These are phyloP conservation scores for Ustulina deusta DNA, from an alignment of 2,329 filamentous ascomycete species.

Conservation along the genomic window DNA sequence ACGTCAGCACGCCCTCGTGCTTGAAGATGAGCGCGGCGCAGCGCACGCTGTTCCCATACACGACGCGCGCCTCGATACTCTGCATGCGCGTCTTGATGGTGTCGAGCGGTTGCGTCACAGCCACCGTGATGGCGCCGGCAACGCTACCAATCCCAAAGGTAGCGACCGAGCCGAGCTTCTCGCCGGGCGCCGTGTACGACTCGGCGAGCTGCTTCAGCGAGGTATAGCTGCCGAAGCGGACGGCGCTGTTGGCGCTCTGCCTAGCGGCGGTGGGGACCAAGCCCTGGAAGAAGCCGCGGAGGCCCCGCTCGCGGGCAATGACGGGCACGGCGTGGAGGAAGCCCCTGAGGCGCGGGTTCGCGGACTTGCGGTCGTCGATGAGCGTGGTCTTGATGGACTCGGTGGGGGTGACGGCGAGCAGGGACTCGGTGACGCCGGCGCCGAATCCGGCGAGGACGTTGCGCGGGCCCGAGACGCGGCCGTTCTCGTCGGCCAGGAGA, in stretches of 20 bases:
- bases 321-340: constrained; percentile 91
- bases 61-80: constrained; percentile 82
- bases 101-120: constrained; percentile 80
- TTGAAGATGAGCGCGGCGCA: constrained; percentile 87
- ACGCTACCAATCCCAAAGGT: constrained; percentile 93
- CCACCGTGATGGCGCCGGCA: constrained; percentile 92
- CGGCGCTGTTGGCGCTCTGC: constrained; percentile 94
- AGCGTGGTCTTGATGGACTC: constrained; percentile 99
- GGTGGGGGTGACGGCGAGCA: constrained; percentile 94
- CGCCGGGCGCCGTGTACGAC: constrained; percentile 91
- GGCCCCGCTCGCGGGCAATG: constrained; percentile 87
- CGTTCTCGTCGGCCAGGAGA: constrained; percentile 82
- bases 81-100: constrained; percentile 99
- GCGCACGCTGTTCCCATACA: constrained; percentile 88
- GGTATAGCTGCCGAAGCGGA: constrained; percentile 91
- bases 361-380: constrained; percentile 93
- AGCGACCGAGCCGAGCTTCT: constrained; percentile 88
- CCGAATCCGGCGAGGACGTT: constrained; percentile 96
- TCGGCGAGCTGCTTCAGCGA: constrained; percentile 90
- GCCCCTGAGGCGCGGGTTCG: constrained; percentile 87
- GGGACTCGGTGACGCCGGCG: constrained; percentile 91
- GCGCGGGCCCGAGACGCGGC: constrained; percentile 88
- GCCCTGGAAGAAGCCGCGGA: constrained; percentile 95
- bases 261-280: constrained; percentile 94
- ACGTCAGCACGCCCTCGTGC: constrained; percentile 88